Conservation (phyloP, 495 filamentous ascomycete species). For the Monascus purpureus region DNA sequence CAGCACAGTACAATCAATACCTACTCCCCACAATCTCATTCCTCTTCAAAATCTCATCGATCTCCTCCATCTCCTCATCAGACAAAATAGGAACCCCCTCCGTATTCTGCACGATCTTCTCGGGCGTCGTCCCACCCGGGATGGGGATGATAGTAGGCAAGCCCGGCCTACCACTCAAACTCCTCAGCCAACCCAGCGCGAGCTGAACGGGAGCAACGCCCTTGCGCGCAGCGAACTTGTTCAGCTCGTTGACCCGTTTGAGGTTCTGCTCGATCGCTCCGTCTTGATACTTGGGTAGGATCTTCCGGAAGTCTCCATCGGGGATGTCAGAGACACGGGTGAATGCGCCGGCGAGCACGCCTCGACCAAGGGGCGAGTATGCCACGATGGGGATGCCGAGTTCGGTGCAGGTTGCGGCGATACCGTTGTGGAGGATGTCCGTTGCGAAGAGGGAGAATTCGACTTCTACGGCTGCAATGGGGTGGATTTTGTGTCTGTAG, state of each 20-base stretch:
- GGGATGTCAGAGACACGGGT: conserved; percentile 47
- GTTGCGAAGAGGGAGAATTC: conserved; percentile 61
- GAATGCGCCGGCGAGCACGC: conserved; percentile 46
- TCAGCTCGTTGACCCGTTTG: conserved; percentile 50
- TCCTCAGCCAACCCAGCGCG: conserved; percentile 58
- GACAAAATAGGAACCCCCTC: conserved; percentile 18
- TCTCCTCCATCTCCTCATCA: conserved; percentile 30
- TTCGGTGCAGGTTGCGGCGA: conserved; percentile 57
- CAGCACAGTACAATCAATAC: conserved; percentile 13
- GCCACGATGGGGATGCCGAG: conserved; percentile 60
- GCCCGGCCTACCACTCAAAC: conserved; percentile 40
- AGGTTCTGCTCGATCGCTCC: conserved; percentile 63
- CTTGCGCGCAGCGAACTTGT: conserved; percentile 54
- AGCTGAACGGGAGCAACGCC: conserved; percentile 61
- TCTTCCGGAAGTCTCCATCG: conserved; percentile 37
- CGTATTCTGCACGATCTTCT: conserved; percentile 34
- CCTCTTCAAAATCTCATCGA: conserved; percentile 28
- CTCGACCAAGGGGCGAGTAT: conserved; percentile 42
- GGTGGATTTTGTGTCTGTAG: conserved; percentile 41
- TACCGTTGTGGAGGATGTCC: conserved; percentile 58
- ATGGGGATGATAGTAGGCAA: conserved; percentile 70
- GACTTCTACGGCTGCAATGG: conserved; percentile 63
- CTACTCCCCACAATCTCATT: conserved; percentile 23
- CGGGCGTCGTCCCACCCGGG: conserved; percentile 46
- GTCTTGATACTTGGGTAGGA: conserved; percentile 49